These are phyloP conservation scores for Globisporangium orthogonon DNA, from an alignment of 352 stramenopile genomes.

Conservation along the genomic window DNA sequence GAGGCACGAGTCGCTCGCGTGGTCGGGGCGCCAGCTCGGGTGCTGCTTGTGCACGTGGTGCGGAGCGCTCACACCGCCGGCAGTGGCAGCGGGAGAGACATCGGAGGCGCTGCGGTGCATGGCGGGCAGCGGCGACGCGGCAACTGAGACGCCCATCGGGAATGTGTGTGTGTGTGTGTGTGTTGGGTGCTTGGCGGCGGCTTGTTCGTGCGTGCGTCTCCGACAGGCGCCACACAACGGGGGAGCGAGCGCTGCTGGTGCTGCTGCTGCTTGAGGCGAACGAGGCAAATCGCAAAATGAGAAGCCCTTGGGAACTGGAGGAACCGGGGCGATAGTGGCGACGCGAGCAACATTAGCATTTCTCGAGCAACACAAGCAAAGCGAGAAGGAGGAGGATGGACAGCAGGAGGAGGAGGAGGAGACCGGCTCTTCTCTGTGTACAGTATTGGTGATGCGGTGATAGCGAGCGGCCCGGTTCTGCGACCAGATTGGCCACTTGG, in stretches of 20 bases:
- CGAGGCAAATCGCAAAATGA: constrained; percentile 3
- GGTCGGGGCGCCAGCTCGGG: constrained; percentile 65
- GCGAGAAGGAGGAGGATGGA: not conserved
- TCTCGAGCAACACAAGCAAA: too few species aligned
- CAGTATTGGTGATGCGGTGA: not conserved
- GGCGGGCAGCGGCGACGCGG: constrained; percentile 7
- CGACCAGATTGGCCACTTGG: not conserved
- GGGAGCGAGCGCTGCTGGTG: too few species aligned
- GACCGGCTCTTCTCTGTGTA: constrained; percentile 9
- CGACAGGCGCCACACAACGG: not conserved
- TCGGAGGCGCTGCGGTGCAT: constrained; percentile 2
- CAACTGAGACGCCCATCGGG: constrained; percentile 7
- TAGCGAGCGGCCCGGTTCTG: not conserved
- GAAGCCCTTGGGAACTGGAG: not conserved
- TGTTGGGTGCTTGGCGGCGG: not conserved
- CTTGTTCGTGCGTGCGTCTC: constrained; percentile 1
- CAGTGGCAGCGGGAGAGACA: not conserved
- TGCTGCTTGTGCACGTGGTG: constrained; percentile 9
- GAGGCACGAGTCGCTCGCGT: constrained; percentile 59
- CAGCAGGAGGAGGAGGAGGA: not conserved
- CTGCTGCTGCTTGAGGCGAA: not conserved
- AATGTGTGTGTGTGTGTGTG: not conserved
- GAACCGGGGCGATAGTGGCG: too few species aligned
- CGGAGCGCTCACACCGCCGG: not conserved
- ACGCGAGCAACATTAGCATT: too few species aligned